Evolutionary conservation across 257 asterid genomes (phyloP).

Genomic region (Plantago elongata): DNA sequence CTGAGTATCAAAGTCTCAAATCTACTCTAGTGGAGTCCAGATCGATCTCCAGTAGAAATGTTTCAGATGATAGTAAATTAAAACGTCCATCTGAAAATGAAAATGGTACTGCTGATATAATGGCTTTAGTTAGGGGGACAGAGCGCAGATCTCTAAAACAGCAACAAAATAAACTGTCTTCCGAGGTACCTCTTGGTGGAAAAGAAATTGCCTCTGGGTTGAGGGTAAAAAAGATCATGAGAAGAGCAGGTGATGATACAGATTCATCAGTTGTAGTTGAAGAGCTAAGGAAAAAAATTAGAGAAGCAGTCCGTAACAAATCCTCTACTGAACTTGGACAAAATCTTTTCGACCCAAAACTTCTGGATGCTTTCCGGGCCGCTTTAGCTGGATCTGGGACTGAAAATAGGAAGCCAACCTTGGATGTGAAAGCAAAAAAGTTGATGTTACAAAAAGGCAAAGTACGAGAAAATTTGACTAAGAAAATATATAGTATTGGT

Average conservation of each 20-base stretch:
- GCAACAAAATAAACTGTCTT: slow-evolving; percentile 27
- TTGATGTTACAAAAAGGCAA: slow-evolving; percentile 84
- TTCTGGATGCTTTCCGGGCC: slow-evolving; percentile 90
- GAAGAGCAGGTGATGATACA: slow-evolving; percentile 59
- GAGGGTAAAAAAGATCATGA: slow-evolving; percentile 93
- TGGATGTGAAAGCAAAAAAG: slow-evolving; percentile 75
- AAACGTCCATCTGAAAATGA: slow-evolving; percentile 33
- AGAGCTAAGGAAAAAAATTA: slow-evolving; percentile 75
- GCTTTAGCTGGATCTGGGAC: slow-evolving; percentile 70
- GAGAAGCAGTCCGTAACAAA: slow-evolving; percentile 79
- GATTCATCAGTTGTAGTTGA: slow-evolving; percentile 67
- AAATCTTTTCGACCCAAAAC: slow-evolving; percentile 73
- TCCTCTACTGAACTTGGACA: slow-evolving; percentile 59
- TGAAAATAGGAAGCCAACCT: slow-evolving; percentile 51
- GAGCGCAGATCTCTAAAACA: slow-evolving; percentile 42
- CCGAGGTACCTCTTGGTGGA: slow-evolving; percentile 35
- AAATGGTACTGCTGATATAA: slow-evolving; percentile 40
- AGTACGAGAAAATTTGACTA: slow-evolving; percentile 88
- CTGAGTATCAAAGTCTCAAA: slow-evolving; percentile 32
- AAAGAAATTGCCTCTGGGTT: slow-evolving; percentile 55
- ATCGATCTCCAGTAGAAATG: slow-evolving; percentile 20
- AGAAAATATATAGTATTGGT: slow-evolving; percentile 81
- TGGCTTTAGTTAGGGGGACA: slow-evolving; percentile 67
- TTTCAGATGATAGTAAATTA: slow-evolving; percentile 26
- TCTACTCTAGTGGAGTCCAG: slow-evolving; percentile 32